Evolutionary conservation across 768 basidiomycete species (phyloP).

Genomic region (Trametes villosa): DNA sequence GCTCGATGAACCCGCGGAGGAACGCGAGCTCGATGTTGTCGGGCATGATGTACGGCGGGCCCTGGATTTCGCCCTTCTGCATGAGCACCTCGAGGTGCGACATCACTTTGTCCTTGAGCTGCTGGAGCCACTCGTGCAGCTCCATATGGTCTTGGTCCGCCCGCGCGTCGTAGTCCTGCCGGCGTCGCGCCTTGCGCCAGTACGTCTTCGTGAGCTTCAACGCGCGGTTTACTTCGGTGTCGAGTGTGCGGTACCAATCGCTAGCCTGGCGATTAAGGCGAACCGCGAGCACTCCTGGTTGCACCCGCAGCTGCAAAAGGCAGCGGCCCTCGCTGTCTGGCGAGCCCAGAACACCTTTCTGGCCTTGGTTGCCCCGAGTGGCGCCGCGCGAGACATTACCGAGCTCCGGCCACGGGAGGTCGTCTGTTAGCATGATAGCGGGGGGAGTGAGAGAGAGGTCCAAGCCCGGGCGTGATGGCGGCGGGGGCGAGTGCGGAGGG

Average conservation of each 20-base stretch:
- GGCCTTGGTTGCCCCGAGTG: constrained; percentile 84
- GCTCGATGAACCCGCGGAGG: constrained; percentile 81
- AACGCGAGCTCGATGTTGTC: constrained; percentile 79
- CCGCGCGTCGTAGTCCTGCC: constrained; percentile 83
- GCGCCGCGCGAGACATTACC: constrained; percentile 86
- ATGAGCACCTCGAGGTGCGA: constrained; percentile 84
- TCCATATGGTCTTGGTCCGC: constrained; percentile 92
- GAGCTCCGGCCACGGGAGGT: constrained; percentile 85
- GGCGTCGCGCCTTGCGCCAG: constrained; percentile 75
- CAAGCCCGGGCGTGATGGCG: constrained; percentile 12
- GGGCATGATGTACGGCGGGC: constrained; percentile 81
- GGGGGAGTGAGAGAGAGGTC: constrained; percentile 10
- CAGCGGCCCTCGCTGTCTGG: constrained; percentile 78
- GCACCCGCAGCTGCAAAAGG: constrained; percentile 78
- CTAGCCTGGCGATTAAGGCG: constrained; percentile 74
- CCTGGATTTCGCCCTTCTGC: constrained; percentile 87
- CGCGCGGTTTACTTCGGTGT: constrained; percentile 77
- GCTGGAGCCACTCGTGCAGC: constrained; percentile 85
- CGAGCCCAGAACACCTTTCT: constrained; percentile 76
- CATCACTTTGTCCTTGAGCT: constrained; percentile 89
- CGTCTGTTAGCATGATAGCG: constrained; percentile 57
- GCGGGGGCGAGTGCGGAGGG: constrained; percentile 22
- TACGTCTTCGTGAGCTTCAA: constrained; percentile 86
- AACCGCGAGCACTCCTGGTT: constrained; percentile 81
- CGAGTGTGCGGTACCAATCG: constrained; percentile 82